These are phyloP conservation scores for Kazachstania martiniae DNA, from an alignment of 805 yeast genomes.

Conservation along the genomic window DNA sequence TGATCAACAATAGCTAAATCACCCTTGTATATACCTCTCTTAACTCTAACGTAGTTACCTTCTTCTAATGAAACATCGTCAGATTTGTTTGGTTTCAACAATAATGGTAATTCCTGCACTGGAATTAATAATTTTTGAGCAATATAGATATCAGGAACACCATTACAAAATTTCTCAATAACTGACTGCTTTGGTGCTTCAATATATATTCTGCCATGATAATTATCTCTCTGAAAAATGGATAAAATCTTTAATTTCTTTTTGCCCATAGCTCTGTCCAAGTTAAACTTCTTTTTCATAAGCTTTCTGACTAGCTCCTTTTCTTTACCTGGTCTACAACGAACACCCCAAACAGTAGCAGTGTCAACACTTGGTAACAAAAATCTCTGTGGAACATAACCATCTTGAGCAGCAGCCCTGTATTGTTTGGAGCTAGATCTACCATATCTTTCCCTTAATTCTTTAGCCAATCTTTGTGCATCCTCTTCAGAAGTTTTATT, in stretches of 20 bases:
- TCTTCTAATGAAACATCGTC: conserved; percentile 82
- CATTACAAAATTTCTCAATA: conserved; percentile 76
- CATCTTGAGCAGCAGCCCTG: conserved; percentile 64
- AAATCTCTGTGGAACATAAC: conserved; percentile 85
- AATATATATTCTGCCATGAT: conserved; percentile 82
- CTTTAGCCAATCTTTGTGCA: conserved; percentile 88
- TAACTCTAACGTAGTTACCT: conserved; percentile 84
- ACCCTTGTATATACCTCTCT: conserved; percentile 84
- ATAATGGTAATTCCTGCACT: conserved; percentile 87
- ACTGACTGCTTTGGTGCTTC: conserved; percentile 93
- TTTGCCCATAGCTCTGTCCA: conserved; percentile 51
- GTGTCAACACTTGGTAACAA: conserved; percentile 92
- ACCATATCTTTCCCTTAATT: conserved; percentile 85
- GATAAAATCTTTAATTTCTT: conserved; percentile 77
- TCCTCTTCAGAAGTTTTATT: conserved; percentile 87
- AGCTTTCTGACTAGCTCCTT: conserved; percentile 80
- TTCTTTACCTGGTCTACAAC: conserved; percentile 89
- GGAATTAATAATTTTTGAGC: conserved; percentile 79
- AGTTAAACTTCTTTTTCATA: conserved; percentile 70
- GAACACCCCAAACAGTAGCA: conserved; percentile 91
- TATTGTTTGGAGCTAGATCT: conserved; percentile 70
- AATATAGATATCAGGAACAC: conserved; percentile 76
- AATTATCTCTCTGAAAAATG: conserved; percentile 89
- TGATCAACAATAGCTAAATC: conserved; percentile 91
- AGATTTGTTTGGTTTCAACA: conserved; percentile 80